A percentile compares a stretch with the other conserved stretches of the same genome.
Conservation (phyloP, 495 filamentous ascomycete genomes). For the Apodospora peruviana region DNA sequence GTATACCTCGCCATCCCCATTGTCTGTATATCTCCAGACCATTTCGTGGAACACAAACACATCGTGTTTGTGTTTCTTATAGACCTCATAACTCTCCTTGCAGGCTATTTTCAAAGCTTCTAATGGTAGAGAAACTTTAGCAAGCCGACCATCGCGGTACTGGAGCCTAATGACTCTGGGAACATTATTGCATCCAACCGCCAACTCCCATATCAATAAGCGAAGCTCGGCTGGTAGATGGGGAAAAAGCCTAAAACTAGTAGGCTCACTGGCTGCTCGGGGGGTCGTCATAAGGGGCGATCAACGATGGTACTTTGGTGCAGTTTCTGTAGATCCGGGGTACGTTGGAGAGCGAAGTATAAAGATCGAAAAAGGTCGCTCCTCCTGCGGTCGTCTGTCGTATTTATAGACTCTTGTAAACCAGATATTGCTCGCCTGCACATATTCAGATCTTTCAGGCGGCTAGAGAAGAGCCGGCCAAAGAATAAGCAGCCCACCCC, state of each 20-base stretch:
- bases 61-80: background rate
- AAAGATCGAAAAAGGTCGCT: too few species aligned
- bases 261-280: background rate
- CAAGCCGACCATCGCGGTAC: background rate
- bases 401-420: too few species aligned
- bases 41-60: background rate
- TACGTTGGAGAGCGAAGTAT: too few species aligned
- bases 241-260: background rate
- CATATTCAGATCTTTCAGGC: too few species aligned
- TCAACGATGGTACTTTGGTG: background rate
- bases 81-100: background rate
- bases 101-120: background rate
- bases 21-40: background rate
- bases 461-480: too few species aligned
- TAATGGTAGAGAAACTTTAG: background rate
- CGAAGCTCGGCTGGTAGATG: background rate
- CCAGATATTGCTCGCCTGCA: too few species aligned
- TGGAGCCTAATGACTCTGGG: background rate
- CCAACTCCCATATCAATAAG: background rate
- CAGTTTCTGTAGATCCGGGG: too few species aligned
- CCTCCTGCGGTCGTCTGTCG: too few species aligned
- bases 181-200: background rate
- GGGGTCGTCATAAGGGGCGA: background rate
- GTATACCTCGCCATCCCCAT: background rate
- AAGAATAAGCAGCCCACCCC: too few species aligned